Evolutionary conservation across 78 protist genomes (phyloP).

Genomic region (Monosiga brevicollis): DNA sequence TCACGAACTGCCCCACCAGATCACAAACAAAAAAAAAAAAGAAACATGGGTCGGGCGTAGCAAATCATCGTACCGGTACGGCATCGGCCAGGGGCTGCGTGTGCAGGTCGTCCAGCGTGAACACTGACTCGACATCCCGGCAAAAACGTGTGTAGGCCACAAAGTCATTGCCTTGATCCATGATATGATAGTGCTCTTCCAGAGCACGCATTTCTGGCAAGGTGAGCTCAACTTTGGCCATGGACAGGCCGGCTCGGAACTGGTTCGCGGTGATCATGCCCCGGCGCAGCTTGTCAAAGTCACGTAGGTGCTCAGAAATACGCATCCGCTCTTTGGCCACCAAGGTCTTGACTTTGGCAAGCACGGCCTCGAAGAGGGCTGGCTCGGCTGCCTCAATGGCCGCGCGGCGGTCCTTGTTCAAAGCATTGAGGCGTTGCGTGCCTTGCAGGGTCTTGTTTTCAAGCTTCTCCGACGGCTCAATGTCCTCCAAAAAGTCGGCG

Average conservation of each 20-base stretch:
- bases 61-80: too few relatives aligned
- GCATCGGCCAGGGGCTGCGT: neutral
- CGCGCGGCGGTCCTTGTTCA: too few relatives aligned
- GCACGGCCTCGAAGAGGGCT: too few relatives aligned
- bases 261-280: neutral
- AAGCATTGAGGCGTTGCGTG: too few relatives aligned
- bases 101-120: neutral
- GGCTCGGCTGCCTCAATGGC: too few relatives aligned
- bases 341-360: too few relatives aligned
- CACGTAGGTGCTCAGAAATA: neutral
- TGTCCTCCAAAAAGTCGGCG: too few relatives aligned
- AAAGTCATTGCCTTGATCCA: neutral
- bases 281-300: neutral
- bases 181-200: neutral
- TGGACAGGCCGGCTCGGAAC: neutral
- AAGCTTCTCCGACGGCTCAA: too few relatives aligned
- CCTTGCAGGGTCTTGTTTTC: too few relatives aligned
- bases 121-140: neutral
- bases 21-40: too few relatives aligned
- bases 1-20: too few relatives aligned
- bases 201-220: neutral
- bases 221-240: neutral
- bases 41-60: too few relatives aligned
- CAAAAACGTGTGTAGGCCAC: neutral
- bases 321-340: neutral